Base-by-base conservation (phyloP, 306 rosid species). In the Arachis hypogaea region DNA sequence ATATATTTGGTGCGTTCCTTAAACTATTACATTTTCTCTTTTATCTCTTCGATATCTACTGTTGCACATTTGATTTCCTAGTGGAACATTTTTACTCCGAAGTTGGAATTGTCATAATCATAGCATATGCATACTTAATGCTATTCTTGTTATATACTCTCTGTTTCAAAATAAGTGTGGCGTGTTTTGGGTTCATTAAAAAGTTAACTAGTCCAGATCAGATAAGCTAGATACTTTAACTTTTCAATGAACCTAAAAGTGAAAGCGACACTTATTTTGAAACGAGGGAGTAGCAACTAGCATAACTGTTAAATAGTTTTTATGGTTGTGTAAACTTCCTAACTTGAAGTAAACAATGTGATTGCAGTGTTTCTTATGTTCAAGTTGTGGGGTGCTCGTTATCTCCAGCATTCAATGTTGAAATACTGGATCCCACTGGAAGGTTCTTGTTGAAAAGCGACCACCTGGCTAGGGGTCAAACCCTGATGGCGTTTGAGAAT, bases 1-100 rank as follows among this genome's bases (percentile, higher is more conserved):
- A 77, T 94, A 94, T 83, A 86, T 94, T 73, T 94, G 98, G 98
- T 93, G 42, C 4, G 92, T 81, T 77, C 69, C 42, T 11, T 73
- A 55, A 22, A 22, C 28, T 22, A 22, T 22, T 22, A 22, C 28
- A 22, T 22, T 22, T 22, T 22, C 28, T 33, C 4, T 40, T 63
- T 49, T 72, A 33, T 33, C 4, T 33, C 4, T 33, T 33, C 38
- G 3, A 4, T 33, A 33, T 33, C 38, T 33, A 33, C 4, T 33
- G 38, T 33, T 33, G 38, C 38, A 33, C 38, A 43, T 43, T 43
- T 43, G 46, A 43, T 1, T 43, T 49, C 9, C 7, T 12, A 7
- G 44, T 43, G 40, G 11, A 7, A n/a, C 2, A 7, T 40, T 62
- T 62, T 11, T 72, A 10, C 4, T 18, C 43, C 11, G 16, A 38